Base-by-base conservation (phyloP, 805 yeast genomes). In the Priceomyces haplophilus region DNA sequence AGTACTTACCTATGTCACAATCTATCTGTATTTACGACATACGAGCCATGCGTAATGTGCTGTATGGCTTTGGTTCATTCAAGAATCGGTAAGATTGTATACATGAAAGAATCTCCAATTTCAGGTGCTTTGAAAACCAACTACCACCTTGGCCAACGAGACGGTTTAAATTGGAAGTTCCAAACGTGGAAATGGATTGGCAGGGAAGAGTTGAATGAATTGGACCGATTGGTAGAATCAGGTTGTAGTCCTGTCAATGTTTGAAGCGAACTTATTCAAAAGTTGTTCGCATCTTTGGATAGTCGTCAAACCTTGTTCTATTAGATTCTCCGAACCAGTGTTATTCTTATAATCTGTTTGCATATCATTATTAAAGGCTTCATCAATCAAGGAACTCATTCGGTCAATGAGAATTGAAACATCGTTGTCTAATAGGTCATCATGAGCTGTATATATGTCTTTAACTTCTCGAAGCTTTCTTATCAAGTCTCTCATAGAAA, bases 31-130 rank as follows among this genome's bases (percentile, higher is more conserved):
- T 88, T 85, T 56, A 85, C 95, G 1, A 85, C 96, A 0, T 96
- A 89, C 58, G 99, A 93, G 61, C 99, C 99, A 0, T 93, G 99
- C 55, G 78, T 88, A 0, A 93, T 91, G 97, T 93, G 99, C 56
- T 67, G 87, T 5, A 93, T 93, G 99, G 98, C 98, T 0, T 69
- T 93, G 32, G 82, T 90, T 8, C 99, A 93, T 59, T 91, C 98
- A 1, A 71, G 99, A 38, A 76, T 93, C 0, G 75, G 80, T 12
- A 70, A 88, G 40, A 65, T 91, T 25, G 65, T 86, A 1, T 91
- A 82, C 61, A 50, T 85, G 13, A 64, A 67, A 31, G 47, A 52
- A 11, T 65, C 76, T 2, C 73, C 77, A 6, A 23, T 34, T 3
- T 46, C 56, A 11, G 76, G 76, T 1, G 73, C 65, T 1, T 75